phyloP scores from a whole-genome alignment of 106 monocot species.

The Allium sativum region DNA sequence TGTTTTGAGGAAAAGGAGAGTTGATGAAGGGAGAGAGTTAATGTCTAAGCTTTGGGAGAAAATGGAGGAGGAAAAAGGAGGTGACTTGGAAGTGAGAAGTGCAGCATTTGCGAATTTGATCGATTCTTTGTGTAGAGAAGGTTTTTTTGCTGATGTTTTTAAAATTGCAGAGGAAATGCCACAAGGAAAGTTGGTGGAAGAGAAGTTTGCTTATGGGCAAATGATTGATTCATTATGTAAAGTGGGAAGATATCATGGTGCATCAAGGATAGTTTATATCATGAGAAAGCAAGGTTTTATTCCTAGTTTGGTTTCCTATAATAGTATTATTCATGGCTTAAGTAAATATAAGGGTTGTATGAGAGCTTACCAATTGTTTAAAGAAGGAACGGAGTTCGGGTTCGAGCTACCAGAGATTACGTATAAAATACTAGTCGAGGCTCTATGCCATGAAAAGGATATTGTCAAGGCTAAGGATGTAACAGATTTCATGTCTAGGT shows the following conservation, averaged over 20 bases:
- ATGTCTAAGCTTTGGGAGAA: slow-evolving; percentile 47
- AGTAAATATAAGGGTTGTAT: slow-evolving; percentile 53
- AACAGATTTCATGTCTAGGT: slow-evolving; percentile 44
- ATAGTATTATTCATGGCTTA: slow-evolving; percentile 73
- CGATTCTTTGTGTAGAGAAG: slow-evolving; percentile 64
- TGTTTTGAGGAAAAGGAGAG: slow-evolving; percentile 32
- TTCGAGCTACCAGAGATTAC: slow-evolving; percentile 49
- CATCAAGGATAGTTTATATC: slow-evolving; percentile 75
- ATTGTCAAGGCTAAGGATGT: slow-evolving; percentile 69
- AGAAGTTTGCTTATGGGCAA: slow-evolving; percentile 68
- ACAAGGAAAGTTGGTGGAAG: slow-evolving; percentile 35
- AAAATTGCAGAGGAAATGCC: slow-evolving; percentile 79
- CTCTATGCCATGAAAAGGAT: slow-evolving; percentile 58
- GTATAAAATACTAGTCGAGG: slow-evolving; percentile 65
- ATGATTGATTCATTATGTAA: slow-evolving; percentile 85
- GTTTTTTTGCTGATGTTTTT: slow-evolving; percentile 64
- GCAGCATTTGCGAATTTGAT: slow-evolving; percentile 75
- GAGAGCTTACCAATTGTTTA: slow-evolving; percentile 75
- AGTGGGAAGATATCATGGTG: slow-evolving; percentile 48
- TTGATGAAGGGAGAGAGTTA: slow-evolving; percentile 30
- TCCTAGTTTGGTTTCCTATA: slow-evolving; percentile 79
- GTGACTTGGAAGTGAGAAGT: slow-evolving; percentile 19
- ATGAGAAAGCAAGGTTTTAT: slow-evolving; percentile 66
- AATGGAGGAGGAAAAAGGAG: slow-evolving; percentile 21
- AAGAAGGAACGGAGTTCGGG: slow-evolving; percentile 60